A percentile compares a stretch with the other conserved stretches of the same genome.
Evolutionary conservation across 352 stramenopile genomes (phyloP).

Genomic region (Globisporangium spiculum): DNA sequence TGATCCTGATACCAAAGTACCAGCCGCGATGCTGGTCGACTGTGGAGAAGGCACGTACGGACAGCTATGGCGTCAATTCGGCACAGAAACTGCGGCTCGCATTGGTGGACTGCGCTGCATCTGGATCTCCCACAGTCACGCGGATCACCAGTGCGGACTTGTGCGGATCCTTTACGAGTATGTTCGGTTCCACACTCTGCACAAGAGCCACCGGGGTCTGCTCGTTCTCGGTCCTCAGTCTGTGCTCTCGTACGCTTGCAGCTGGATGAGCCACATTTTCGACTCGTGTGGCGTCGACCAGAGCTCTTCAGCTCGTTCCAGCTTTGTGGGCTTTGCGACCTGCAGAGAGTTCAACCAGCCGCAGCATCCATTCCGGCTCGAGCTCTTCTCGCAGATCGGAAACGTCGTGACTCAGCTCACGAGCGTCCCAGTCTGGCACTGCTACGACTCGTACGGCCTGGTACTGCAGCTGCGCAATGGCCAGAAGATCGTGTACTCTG

Average conservation of each 20-base stretch:
- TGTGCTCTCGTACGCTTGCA: constrained; percentile 54
- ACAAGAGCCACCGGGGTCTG: constrained; percentile 17
- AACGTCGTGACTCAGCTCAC: constrained; percentile 31
- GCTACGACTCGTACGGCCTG: constrained; percentile 74
- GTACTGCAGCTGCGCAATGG: constrained; percentile 49
- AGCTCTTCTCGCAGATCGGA: constrained; percentile 33
- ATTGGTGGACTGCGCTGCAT: constrained; percentile 81
- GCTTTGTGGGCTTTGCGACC: constrained; percentile 29
- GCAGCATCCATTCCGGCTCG: constrained; percentile 18
- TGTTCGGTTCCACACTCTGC: constrained; percentile 24
- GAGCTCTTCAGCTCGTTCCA: neutral
- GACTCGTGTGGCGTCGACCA: neutral
- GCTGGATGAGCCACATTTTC: constrained; percentile 36
- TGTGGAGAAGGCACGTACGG: constrained; percentile 94
- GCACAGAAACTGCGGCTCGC: constrained; percentile 29
- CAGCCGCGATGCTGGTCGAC: constrained; percentile 88
- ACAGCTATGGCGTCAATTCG: constrained; percentile 83
- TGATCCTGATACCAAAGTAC: neutral
- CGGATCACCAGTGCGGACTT: constrained; percentile 96
- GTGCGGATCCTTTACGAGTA: constrained; percentile 86
- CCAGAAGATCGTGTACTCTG: constrained; percentile 88
- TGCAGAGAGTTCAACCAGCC: constrained; percentile 58
- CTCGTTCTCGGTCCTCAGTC: constrained; percentile 52
- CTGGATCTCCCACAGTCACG: constrained; percentile 97
- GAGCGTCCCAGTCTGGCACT: constrained; percentile 80